Evolutionary conservation across 441 rosid species (phyloP), one percentile per base, ranked within the genome.

Genomic region (Flueggea neowawraea): DNA sequence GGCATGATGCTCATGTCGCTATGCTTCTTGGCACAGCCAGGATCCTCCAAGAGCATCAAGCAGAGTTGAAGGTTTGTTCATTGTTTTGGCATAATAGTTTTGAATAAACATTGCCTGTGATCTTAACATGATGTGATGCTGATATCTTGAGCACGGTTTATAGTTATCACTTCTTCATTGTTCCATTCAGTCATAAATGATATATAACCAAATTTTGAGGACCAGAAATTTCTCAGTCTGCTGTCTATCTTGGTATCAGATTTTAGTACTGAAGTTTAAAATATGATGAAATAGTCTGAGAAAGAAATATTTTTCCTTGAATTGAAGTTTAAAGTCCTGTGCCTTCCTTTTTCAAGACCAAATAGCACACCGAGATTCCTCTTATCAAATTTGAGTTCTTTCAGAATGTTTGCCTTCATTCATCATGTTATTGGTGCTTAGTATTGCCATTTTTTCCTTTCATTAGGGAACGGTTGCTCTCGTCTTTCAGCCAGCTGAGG

Each of bases 401-500:
- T 45, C 3, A 9, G 8, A 3, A 47, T 10, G n/a, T 47, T 47
- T 47, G 12, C 12, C 8, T 43, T 43, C 12, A 11, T 6, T 43
- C 45, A 6, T 6, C 45, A 43, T 14, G 28, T 56, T 44, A 1
- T 32, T 4, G 16, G 58, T 67, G 16, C 48, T 41, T 62, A 13
- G 69, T 57, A 36, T 54, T 12, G 8, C 68, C 16, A 0, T 12
- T 9, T 55, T 66, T 62, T 41, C 10, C 47, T 58, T 73, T 61
- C 39, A 53, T 62, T 65, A 94, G 98, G 98, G 98, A 44, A 94
- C 97, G 7, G 94, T 90, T 60, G 75, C 85, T 69, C 86, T 94
- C 7, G 75, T 94, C 57, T 94, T 90, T 71, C 98, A 94, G 81
- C 98, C 97, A 39, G 98, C 98, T 5, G 98, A 94, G 78, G 98